Conservation (phyloP, 2,329 filamentous ascomycete genomes). For the Podosphaera xanthii region DNA sequence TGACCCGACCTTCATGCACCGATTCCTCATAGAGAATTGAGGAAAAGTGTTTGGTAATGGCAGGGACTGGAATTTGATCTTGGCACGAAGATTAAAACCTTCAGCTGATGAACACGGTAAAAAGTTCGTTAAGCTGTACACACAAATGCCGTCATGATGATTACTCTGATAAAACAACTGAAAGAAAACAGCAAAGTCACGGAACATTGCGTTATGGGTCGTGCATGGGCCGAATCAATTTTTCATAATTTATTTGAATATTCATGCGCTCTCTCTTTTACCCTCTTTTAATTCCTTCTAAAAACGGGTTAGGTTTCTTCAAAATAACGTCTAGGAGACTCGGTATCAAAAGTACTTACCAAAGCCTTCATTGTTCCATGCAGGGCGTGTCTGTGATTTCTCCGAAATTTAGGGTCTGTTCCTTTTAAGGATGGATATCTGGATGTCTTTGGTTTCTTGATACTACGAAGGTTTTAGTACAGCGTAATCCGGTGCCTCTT, state of each 20-base stretch:
- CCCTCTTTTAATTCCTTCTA: slow-evolving; percentile 97
- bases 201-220: no score
- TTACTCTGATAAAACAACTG: no score
- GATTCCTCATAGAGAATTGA: slow-evolving; percentile 24
- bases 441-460: slow-evolving; percentile 99
- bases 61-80: slow-evolving; percentile 21
- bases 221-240: no score
- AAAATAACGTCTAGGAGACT: no score
- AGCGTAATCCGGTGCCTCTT: neutral
- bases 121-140: slow-evolving; percentile 25
- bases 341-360: slow-evolving; percentile 33
- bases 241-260: neutral
- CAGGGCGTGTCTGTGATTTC: slow-evolving; percentile 98
- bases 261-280: slow-evolving; percentile 71
- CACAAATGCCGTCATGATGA: slow-evolving; percentile 22
- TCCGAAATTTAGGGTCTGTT: slow-evolving; percentile 97
- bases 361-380: slow-evolving; percentile 97
- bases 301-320: slow-evolving; percentile 9
- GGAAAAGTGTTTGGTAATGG: slow-evolving; percentile 45
- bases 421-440: slow-evolving; percentile 98
- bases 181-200: no score
- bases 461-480: slow-evolving; percentile 31
- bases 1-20: slow-evolving; percentile 40
- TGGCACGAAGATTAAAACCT: slow-evolving; percentile 27
- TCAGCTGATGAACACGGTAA: slow-evolving; percentile 23